Evolutionary conservation across 176 grass and related monocot genomes (phyloP), one percentile per base, ranked within the genome.

Genomic region (Ampelocalamus luodianensis): DNA sequence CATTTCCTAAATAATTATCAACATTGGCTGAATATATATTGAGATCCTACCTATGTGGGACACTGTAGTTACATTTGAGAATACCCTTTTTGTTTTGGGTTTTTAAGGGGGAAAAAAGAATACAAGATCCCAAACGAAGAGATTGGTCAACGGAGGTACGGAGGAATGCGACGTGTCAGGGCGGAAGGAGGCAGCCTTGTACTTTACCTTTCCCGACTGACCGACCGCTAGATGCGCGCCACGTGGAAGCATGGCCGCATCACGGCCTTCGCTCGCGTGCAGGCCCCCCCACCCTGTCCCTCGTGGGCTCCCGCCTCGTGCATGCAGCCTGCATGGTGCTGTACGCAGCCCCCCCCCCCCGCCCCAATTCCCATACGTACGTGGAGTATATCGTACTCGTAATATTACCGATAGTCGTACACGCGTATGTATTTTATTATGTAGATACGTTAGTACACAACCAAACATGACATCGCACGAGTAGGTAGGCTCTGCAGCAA

Each of bases 271-370:
- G 29, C 40, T 68, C 17, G 16, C 0, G 53, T 1, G 65, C 12
- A 2, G 15, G 18, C 6, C 10, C 8, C 6, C 13, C 20, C 0
- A 55, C 54, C 2, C 8, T 26, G n/a, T 12, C 18, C 20, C 75
- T 48, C 46, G 61, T 74, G 62, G 62, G 29, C 78, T 90, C 88
- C 79, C 79, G 83, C 88, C 56, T 82, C 36, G 55, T 82, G 65
- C 88, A 82, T 90, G 88, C 84, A 12, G 59, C 40, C 50, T 79
- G 89, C 84, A 87, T 90, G 84, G 74, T 24, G 74, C 84, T 90
- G 89, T 90, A 83, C 73, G 87, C 88, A 22, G 10, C 10, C 40
- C 40, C 37, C 69, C 32, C 40, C 37, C 10, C 40, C 40, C 37
- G 59, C 32, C 40, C 37, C 69, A 22, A 61, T 26, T 13, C 54